phyloP scores from a whole-genome alignment of 2,329 filamentous ascomycete species.

The Aurifilum marmelostoma region DNA sequence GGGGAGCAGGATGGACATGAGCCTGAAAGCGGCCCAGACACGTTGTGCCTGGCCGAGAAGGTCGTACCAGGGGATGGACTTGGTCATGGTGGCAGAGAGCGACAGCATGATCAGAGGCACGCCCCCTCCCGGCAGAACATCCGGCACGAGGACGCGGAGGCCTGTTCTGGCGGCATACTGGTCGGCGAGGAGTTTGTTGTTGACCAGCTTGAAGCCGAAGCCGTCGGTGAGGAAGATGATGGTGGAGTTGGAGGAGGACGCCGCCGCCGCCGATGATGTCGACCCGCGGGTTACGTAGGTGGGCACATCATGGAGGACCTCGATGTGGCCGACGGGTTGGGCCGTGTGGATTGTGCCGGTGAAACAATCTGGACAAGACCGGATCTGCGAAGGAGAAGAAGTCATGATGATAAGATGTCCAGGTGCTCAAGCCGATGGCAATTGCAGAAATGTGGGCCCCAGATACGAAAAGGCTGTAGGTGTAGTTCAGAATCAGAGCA shows the following conservation, averaged over 20 bases:
- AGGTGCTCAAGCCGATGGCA: not conserved
- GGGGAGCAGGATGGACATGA: constrained; percentile 14
- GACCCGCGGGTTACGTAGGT: constrained; percentile 27
- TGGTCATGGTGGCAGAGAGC: constrained; percentile 29
- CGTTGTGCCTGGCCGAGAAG: constrained; percentile 18
- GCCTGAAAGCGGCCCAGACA: constrained; percentile 4
- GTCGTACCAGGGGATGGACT: constrained; percentile 21
- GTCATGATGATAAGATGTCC: not conserved
- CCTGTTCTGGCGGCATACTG: constrained; percentile 31
- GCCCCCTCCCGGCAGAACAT: constrained; percentile 34
- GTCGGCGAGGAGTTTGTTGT: constrained; percentile 33
- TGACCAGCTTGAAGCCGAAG: constrained; percentile 31
- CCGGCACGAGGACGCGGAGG: constrained; percentile 34
- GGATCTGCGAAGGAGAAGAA: not conserved
- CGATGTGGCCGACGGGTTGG: constrained; percentile 21
- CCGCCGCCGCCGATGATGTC: not conserved
- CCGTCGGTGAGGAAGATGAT: constrained; percentile 31
- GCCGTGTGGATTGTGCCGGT: constrained; percentile 23
- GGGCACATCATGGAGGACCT: constrained; percentile 23
- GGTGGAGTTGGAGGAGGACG: constrained; percentile 22
- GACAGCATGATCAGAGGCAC: constrained; percentile 27
- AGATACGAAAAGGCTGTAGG: not conserved
- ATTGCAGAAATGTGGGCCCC: not conserved
- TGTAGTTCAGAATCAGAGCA: no score
- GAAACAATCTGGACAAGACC: constrained; percentile 23